Percentiles rank a stretch among this genome's conserved stretches.
phyloP scores from a whole-genome alignment of 2,329 filamentous ascomycete species.

The Corynespora cassiicola region DNA sequence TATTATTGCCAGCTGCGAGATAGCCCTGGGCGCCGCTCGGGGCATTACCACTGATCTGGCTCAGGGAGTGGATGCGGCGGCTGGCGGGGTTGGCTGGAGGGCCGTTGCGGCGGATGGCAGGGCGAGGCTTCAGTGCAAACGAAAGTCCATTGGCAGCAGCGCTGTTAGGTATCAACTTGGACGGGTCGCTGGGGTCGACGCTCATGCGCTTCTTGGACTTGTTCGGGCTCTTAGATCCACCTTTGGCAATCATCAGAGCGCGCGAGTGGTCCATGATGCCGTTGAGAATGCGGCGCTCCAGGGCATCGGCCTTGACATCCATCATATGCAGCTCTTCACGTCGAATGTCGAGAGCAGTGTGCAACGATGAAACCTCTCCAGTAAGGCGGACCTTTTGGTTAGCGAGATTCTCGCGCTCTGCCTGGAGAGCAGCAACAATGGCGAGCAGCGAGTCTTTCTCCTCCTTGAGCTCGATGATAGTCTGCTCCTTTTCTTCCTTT shows the following conservation, averaged over 20 bases:
- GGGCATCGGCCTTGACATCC: conserved; percentile 84
- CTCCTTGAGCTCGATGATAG: conserved; percentile 41
- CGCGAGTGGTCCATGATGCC: conserved; percentile 96
- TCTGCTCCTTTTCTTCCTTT: conserved; percentile 42
- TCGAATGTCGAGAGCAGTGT: conserved; percentile 87
- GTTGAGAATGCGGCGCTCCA: conserved; percentile 92
- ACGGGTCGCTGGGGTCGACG: conserved; percentile 40
- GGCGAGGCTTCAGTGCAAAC: conserved; percentile 59
- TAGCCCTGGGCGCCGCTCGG: conserved; percentile 54
- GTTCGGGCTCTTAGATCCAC: conserved; percentile 48
- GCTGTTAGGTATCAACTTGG: conserved; percentile 41
- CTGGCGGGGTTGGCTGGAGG: conserved; percentile 46
- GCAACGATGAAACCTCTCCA: conserved; percentile 87
- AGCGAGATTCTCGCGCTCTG: conserved; percentile 76
- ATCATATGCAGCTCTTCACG: conserved; percentile 91
- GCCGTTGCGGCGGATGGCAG: conserved; percentile 49
- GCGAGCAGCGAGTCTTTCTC: conserved; percentile 56
- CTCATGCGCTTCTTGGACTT: conserved; percentile 43
- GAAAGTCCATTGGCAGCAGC: conserved; percentile 43
- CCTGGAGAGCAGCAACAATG: conserved; percentile 64
- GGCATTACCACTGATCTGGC: conserved; percentile 83
- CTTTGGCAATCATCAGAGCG: conserved; percentile 79
- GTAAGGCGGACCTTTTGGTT: conserved; percentile 80
- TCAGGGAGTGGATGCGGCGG: conserved; percentile 86
- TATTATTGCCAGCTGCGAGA: conserved; percentile 34